Conservation (phyloP, 495 filamentous ascomycete genomes). For the Astrothelium macrocarpum region DNA sequence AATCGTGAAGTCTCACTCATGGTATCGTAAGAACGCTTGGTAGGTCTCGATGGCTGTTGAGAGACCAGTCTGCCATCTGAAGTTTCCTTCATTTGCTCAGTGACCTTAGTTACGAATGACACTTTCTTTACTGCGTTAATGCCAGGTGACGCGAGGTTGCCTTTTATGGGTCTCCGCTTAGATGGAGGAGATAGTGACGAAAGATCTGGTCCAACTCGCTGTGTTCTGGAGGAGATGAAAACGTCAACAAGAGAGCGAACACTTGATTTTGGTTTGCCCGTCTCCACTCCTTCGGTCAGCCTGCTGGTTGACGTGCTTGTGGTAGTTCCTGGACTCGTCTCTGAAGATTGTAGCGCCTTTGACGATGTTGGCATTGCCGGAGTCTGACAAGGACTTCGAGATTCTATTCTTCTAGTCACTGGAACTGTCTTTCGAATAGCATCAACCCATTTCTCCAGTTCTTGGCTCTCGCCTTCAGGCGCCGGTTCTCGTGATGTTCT, state of each 20-base stretch:
- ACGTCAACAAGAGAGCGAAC: neutral
- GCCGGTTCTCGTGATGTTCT: constrained; percentile 29
- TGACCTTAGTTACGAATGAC: too few species aligned
- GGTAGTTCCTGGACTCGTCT: neutral
- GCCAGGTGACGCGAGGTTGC: too few species aligned
- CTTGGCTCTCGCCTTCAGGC: constrained; percentile 12
- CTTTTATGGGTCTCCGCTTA: neutral
- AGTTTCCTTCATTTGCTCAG: too few species aligned
- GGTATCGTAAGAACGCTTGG: neutral
- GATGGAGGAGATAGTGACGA: neutral
- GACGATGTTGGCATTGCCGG: neutral
- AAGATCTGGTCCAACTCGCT: neutral
- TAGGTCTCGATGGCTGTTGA: neutral
- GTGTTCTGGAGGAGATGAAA: neutral
- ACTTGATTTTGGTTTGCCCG: neutral
- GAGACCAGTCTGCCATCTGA: neutral
- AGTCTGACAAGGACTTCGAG: neutral
- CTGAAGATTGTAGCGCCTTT: neutral
- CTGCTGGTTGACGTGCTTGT: neutral
- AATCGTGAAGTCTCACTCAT: neutral
- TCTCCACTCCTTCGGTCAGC: neutral
- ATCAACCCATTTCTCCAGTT: constrained; percentile 13
- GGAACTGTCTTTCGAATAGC: neutral
- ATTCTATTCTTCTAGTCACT: constrained; percentile 7
- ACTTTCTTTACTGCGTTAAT: too few species aligned